Base-by-base conservation (phyloP, 371 early-diverging fungal genomes). In the Haplosporangium sp. region DNA sequence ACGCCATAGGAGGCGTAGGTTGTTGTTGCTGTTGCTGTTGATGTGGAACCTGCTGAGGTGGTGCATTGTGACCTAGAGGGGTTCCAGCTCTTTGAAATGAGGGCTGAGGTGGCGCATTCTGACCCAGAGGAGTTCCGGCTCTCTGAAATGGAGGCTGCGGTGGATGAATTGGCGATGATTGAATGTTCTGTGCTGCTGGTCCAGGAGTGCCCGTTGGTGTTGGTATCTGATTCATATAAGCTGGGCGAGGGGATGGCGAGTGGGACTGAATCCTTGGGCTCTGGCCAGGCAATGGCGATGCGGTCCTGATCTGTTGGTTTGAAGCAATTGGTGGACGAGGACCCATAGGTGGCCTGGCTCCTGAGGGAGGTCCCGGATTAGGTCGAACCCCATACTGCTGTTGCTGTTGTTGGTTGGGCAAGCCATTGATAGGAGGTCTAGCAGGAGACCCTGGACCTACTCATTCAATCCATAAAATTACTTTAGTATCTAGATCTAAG, bases 281-380 rank as follows among this genome's bases (percentile, higher is more conserved):
- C 20, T 65, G 72, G 15, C 71, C 71, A 34, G 75, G 82, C 62
- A 71, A 19, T 4, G 82, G 82, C 0, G 75, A 75, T 15, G 68
- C 72, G 9, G 74, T 69, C 35, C 82, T 74, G 67, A 44, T 52
- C 56, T 68, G 74, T 47, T 74, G 74, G 42, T 61, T 74, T 20
- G 60, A 17, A 40, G 74, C 63, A 52, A 74, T 55, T 9, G 75
- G 75, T 15, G 75, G 78, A 11, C 78, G 75, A 4, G 77, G 68
- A 34, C 77, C 77, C 72, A 76, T 67, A 4, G 78, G 82, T 6
- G 75, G 75, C 40, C 81, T 62, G 39, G 81, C 61, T 67, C 68
- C 82, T 60, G 67, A 61, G n/a, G 81, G 82, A 35, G 72, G 61
- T 39, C 74, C 75, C 35, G 74, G 82, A 39, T 61, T 63, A 20